These are phyloP conservation scores for Solanum pinnatisectum DNA, from an alignment of 257 asterid genomes.

Conservation along the genomic window DNA sequence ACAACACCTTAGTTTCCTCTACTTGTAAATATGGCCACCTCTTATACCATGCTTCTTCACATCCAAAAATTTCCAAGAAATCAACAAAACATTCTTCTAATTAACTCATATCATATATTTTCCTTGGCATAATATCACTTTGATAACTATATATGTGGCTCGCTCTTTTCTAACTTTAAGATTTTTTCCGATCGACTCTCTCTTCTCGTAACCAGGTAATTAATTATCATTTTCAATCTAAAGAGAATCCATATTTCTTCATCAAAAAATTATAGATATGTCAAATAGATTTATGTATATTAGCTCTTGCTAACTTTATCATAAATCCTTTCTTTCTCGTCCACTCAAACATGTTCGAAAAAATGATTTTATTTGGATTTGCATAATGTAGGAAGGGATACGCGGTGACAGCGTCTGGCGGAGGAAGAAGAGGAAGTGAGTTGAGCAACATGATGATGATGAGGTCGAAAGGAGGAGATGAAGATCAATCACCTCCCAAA, in stretches of 20 bases:
- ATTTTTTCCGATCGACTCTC: slow-evolving; percentile 21
- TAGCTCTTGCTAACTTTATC: neutral
- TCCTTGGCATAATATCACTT: neutral
- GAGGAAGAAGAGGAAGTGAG: slow-evolving; percentile 6
- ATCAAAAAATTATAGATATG: too few relatives aligned
- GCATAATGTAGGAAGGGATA: slow-evolving; percentile 35
- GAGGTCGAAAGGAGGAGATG: slow-evolving; percentile 15
- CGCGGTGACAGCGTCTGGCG: slow-evolving; percentile 24
- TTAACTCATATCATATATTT: neutral
- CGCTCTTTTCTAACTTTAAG: slow-evolving; percentile 28
- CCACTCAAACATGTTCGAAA: neutral
- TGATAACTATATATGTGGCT: slow-evolving; percentile 30
- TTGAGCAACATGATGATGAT: neutral
- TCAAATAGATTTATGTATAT: neutral
- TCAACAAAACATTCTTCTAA: neutral
- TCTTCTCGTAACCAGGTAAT: neutral
- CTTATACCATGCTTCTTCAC: neutral
- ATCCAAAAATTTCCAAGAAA: neutral
- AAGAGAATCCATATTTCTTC: neutral
- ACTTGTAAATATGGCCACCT: neutral
- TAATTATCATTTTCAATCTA: neutral
- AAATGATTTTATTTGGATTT: neutral
- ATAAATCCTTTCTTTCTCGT: neutral
- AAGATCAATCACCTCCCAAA: slow-evolving; percentile 1
- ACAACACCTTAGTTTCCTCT: neutral